A percentile compares a stretch with the other conserved stretches of the same genome.
Evolutionary conservation across 495 filamentous ascomycete species (phyloP).

Genomic region (Sphaerosporella brunnea): DNA sequence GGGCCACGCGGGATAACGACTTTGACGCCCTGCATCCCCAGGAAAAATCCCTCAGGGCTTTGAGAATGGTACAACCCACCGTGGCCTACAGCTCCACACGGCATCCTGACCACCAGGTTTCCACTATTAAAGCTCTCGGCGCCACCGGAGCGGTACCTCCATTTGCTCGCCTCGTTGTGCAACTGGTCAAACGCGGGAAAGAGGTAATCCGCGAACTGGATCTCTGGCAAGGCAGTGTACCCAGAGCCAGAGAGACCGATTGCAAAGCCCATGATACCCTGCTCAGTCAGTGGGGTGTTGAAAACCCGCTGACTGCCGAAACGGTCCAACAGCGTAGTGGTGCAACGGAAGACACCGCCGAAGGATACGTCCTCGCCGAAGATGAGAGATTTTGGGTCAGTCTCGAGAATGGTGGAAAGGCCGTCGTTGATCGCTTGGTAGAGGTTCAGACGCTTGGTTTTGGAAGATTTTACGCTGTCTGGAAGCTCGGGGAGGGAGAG

Average conservation of each 20-base stretch:
- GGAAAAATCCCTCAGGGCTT: constrained; percentile 81
- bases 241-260: constrained; percentile 80
- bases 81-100: constrained; percentile 86
- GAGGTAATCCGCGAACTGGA: constrained; percentile 96
- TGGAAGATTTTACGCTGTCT: constrained; percentile 44
- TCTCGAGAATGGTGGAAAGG: constrained; percentile 58
- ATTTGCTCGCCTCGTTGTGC: constrained; percentile 92
- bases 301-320: constrained; percentile 85
- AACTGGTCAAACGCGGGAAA: constrained; percentile 95
- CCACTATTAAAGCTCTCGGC: constrained; percentile 47
- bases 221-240: constrained; percentile 85
- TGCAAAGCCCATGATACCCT: constrained; percentile 87
- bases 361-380: constrained; percentile 97
- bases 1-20: constrained; percentile 86
- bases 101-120: constrained; percentile 84
- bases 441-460: constrained; percentile 70
- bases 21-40: constrained; percentile 73
- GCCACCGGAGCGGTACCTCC: constrained; percentile 63
- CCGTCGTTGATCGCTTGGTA: constrained; percentile 89
- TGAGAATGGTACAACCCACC: constrained; percentile 91
- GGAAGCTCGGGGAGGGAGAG: constrained; percentile 49
- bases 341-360: constrained; percentile 90
- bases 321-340: constrained; percentile 68
- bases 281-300: constrained; percentile 87
- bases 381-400: constrained; percentile 69